phyloP scores from a whole-genome alignment of 345 rosid genomes.

The Physaria fendleri region DNA sequence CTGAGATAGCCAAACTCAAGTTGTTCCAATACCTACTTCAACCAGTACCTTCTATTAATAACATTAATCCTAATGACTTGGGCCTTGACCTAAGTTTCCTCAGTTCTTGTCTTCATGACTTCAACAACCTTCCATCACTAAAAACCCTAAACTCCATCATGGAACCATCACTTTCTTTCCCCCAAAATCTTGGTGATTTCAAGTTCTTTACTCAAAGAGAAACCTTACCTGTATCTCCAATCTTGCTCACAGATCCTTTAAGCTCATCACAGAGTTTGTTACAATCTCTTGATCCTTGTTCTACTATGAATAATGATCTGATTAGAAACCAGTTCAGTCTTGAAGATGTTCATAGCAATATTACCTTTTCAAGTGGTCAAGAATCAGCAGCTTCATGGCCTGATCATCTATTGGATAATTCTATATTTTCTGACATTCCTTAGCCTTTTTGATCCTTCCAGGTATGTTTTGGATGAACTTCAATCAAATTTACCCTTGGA shows the following conservation, averaged over 20 bases:
- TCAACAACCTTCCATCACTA: constrained; percentile 22
- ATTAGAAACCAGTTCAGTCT: constrained; percentile 12
- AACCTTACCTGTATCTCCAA: too few species aligned
- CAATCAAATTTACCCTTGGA: constrained; percentile 9
- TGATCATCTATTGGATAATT: constrained; percentile 30
- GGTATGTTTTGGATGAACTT: constrained; percentile 19
- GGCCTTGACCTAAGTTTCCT: constrained; percentile 20
- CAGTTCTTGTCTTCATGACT: constrained; percentile 24
- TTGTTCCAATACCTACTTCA: constrained; percentile 27
- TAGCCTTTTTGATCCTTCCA: constrained; percentile 11
- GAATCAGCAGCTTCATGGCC: constrained; percentile 33
- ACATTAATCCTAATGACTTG: constrained; percentile 21
- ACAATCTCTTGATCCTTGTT: constrained; percentile 17
- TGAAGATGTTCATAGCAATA: constrained; percentile 27
- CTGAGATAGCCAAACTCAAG: constrained; percentile 29
- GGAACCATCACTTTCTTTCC: constrained; percentile 20
- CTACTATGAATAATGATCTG: constrained; percentile 19
- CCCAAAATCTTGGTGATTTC: constrained; percentile 11
- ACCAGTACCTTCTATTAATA: constrained; percentile 22
- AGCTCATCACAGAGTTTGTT: constrained; percentile 15
- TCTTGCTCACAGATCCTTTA: constrained; percentile 23
- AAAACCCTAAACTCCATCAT: constrained; percentile 27
- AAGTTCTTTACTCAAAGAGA: constrained; percentile 23
- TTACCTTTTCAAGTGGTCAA: constrained; percentile 22
- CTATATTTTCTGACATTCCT: constrained; percentile 24